These are phyloP conservation scores for Linnemannia schmuckeri DNA, from an alignment of 192 early-diverging fungal species.

Conservation along the genomic window DNA sequence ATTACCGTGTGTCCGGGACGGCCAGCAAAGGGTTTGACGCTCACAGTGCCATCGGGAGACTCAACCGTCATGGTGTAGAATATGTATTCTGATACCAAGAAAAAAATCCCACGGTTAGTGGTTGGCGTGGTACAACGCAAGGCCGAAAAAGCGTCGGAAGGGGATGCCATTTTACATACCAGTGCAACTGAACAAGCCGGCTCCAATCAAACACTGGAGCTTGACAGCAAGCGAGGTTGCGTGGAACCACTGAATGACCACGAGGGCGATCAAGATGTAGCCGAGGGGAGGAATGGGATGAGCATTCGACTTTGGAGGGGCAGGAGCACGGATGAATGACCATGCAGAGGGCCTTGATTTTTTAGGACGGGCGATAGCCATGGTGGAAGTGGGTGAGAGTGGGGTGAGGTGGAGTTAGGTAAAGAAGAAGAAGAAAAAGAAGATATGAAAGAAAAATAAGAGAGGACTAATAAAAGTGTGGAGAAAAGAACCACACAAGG, in stretches of 20 bases:
- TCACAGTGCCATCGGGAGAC: conserved; percentile 46
- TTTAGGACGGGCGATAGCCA: neutral
- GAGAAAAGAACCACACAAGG: too few relatives aligned
- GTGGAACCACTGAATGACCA: conserved; percentile 40
- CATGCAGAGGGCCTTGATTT: conserved; percentile 22
- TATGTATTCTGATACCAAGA: conserved; percentile 22
- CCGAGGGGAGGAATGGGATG: conserved; percentile 48
- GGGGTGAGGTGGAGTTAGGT: neutral
- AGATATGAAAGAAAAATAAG: neutral
- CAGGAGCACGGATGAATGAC: conserved; percentile 33
- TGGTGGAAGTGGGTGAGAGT: neutral
- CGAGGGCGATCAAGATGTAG: conserved; percentile 42
- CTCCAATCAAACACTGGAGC: conserved; percentile 46
- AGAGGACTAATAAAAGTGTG: neutral
- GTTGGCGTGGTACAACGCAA: neutral
- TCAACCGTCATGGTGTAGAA: conserved; percentile 54
- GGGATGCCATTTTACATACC: conserved; percentile 4
- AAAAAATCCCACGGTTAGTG: neutral
- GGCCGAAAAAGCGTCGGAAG: neutral
- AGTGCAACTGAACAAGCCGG: conserved; percentile 48
- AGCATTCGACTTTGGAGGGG: conserved; percentile 38
- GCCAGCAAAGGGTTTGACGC: conserved; percentile 42
- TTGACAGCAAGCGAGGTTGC: conserved; percentile 50
- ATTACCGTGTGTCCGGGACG: conserved; percentile 54
- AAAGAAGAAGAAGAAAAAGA: neutral